These are phyloP conservation scores for Venturia aucupariae DNA, from an alignment of 2,329 filamentous ascomycete species.

Conservation along the genomic window DNA sequence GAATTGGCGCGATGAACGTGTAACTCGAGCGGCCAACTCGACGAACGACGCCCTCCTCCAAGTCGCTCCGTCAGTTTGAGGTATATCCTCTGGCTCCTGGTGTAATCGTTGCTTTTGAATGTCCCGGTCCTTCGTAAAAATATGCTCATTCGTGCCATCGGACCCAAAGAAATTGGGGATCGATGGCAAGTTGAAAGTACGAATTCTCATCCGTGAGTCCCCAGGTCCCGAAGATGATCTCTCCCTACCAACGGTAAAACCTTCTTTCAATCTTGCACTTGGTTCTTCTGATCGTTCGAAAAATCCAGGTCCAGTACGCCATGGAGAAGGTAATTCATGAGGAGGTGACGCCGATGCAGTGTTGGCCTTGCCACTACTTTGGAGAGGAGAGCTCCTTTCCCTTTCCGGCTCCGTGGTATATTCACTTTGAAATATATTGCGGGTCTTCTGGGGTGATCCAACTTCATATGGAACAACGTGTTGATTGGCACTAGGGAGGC, in stretches of 20 bases:
- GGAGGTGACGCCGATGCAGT: neutral
- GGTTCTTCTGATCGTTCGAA: constrained; percentile 29
- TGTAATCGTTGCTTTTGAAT: neutral
- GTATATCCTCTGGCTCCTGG: neutral
- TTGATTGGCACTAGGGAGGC: constrained; percentile 16
- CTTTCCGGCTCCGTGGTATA: neutral
- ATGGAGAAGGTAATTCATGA: constrained; percentile 34
- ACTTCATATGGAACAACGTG: constrained; percentile 3
- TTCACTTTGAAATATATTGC: neutral
- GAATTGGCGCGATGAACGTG: neutral
- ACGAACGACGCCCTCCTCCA: neutral
- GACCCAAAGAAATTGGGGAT: neutral
- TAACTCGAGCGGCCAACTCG: neutral
- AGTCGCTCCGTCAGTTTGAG: neutral
- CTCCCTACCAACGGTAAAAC: constrained; percentile 23
- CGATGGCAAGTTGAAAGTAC: neutral
- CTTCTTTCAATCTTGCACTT: constrained; percentile 30
- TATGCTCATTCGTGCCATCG: neutral
- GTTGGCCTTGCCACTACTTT: neutral
- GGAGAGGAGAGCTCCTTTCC: neutral
- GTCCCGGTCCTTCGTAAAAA: neutral
- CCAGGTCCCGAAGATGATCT: constrained; percentile 32
- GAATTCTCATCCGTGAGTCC: constrained; percentile 21
- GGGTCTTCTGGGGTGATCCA: neutral
- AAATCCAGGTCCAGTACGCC: constrained; percentile 31